These are phyloP conservation scores for Asterochloris sp. DNA, from an alignment of 139 green algal species.

Conservation along the genomic window DNA sequence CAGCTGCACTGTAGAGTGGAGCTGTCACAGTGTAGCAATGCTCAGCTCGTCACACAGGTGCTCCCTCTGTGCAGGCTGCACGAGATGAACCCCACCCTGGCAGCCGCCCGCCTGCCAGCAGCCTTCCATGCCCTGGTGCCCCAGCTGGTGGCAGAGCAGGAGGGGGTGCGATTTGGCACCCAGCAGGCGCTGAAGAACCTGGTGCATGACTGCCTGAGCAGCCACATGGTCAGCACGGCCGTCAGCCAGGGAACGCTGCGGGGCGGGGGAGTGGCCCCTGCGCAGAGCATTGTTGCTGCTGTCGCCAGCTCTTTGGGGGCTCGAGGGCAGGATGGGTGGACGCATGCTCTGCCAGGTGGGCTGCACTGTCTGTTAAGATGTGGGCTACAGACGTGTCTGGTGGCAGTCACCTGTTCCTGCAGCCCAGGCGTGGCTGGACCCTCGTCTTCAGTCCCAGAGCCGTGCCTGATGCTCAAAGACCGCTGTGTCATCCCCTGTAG, in stretches of 20 bases:
- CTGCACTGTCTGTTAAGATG: not conserved
- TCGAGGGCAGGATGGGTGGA: slow-evolving; percentile 71
- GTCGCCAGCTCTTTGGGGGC: slow-evolving; percentile 61
- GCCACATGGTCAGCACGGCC: slow-evolving; percentile 27
- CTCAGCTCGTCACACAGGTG: not conserved
- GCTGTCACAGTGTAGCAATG: too few relatives aligned
- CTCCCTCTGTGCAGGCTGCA: slow-evolving; percentile 35
- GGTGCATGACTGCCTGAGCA: slow-evolving; percentile 40
- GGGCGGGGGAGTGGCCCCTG: slow-evolving; percentile 7
- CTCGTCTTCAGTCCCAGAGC: not conserved
- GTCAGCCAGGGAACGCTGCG: slow-evolving; percentile 14
- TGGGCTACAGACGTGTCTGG: not conserved
- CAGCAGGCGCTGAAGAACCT: slow-evolving; percentile 48
- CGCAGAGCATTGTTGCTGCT: slow-evolving; percentile 50
- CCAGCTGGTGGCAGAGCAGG: slow-evolving; percentile 67
- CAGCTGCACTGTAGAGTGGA: too few relatives aligned
- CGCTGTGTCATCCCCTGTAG: not conserved
- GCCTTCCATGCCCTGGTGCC: slow-evolving; percentile 60
- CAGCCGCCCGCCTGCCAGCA: slow-evolving; percentile 45
- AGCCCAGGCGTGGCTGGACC: too few relatives aligned
- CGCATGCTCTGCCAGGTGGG: slow-evolving; percentile 58
- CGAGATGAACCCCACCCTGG: slow-evolving; percentile 34
- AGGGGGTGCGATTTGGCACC: slow-evolving; percentile 66
- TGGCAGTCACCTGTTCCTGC: not conserved
- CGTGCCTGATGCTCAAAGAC: not conserved